A percentile compares a stretch with the other conserved stretches of the same genome.
Conservation (phyloP, 2,329 filamentous ascomycete species). For the Colletotrichum noveboracense region DNA sequence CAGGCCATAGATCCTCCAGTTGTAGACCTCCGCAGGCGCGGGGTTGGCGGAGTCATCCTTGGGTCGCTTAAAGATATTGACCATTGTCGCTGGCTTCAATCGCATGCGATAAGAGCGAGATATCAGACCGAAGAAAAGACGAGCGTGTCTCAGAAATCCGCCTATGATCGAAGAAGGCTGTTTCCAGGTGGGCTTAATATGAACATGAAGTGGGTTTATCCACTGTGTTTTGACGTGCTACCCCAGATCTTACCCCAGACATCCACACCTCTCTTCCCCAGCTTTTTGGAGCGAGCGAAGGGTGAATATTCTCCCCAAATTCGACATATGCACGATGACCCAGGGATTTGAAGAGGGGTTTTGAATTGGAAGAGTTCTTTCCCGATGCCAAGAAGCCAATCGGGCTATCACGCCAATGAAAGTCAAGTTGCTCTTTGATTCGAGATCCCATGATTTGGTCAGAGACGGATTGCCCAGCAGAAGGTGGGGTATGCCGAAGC, state of each 20-base stretch:
- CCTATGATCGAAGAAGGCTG: neutral
- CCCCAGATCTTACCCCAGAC: neutral
- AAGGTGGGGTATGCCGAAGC: neutral
- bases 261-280: neutral
- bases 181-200: neutral
- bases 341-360: neutral
- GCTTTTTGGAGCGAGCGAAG: neutral
- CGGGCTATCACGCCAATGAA: neutral
- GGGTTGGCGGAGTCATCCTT: slow-evolving; percentile 18
- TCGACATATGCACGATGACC: neutral
- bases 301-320: neutral
- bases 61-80: neutral
- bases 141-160: neutral
- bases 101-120: neutral
- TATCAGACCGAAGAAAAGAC: neutral
- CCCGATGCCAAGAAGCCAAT: neutral
- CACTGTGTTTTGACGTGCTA: neutral
- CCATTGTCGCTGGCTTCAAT: neutral
- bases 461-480: neutral
- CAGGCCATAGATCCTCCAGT: slow-evolving; percentile 32
- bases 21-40: slow-evolving; percentile 27
- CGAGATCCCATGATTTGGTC: neutral
- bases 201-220: neutral
- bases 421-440: neutral
- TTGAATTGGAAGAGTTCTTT: neutral